A percentile compares a stretch with the other conserved stretches of the same genome.
Evolutionary conservation across 495 filamentous ascomycete genomes (phyloP).

Genomic region (Penicillium paradoxum): DNA sequence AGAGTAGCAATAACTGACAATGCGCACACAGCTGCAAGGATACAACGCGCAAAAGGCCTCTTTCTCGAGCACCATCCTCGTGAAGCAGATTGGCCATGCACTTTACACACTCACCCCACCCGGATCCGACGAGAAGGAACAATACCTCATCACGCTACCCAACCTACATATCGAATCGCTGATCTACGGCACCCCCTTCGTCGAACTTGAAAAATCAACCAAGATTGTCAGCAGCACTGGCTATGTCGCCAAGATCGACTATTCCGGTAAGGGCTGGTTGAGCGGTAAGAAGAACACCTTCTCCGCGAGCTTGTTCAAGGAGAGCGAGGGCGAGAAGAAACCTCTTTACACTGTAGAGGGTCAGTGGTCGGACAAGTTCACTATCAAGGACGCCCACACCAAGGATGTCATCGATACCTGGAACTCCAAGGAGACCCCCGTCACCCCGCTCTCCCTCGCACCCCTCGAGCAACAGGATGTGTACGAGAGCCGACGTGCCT

Average conservation of each 20-base stretch:
- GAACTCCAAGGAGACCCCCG: slow-evolving; percentile 56
- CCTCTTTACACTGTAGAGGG: slow-evolving; percentile 81
- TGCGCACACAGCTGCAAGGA: slow-evolving; percentile 62
- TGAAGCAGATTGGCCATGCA: slow-evolving; percentile 97
- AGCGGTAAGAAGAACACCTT: slow-evolving; percentile 95
- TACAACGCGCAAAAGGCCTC: slow-evolving; percentile 98
- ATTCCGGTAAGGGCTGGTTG: slow-evolving; percentile 87
- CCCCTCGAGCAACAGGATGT: slow-evolving; percentile 78
- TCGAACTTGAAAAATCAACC: slow-evolving; percentile 78
- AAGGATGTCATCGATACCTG: slow-evolving; percentile 70
- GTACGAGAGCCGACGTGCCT: slow-evolving; percentile 83
- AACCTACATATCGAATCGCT: slow-evolving; percentile 91
- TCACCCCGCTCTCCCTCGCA: slow-evolving; percentile 64
- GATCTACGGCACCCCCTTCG: slow-evolving; percentile 83
- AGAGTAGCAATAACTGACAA: background rate
- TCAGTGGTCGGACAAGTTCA: slow-evolving; percentile 85
- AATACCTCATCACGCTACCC: slow-evolving; percentile 87
- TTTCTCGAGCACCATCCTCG: slow-evolving; percentile 86
- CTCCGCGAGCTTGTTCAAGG: slow-evolving; percentile 68
- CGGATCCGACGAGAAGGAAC: slow-evolving; percentile 54
- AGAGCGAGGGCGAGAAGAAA: slow-evolving; percentile 69
- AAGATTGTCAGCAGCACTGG: slow-evolving; percentile 83
- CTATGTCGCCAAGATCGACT: slow-evolving; percentile 89
- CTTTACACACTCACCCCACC: slow-evolving; percentile 66
- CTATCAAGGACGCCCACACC: slow-evolving; percentile 63